Conservation (phyloP, 345 rosid genomes). For the Camelina laxa region DNA sequence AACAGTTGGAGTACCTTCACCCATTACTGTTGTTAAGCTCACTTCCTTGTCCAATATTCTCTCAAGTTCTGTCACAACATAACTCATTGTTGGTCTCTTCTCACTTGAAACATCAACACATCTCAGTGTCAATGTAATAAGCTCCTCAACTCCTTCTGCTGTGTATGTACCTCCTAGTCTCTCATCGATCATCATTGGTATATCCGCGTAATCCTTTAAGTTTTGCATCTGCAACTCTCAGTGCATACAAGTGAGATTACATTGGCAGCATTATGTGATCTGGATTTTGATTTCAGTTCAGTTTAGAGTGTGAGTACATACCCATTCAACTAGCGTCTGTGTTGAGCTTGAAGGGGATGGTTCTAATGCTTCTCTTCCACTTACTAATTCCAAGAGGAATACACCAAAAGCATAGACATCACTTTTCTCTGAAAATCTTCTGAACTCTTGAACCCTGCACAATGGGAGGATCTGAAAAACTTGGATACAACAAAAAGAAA, state of each 20-base stretch:
- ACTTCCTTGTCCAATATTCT: conserved; percentile 76
- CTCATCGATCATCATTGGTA: conserved; percentile 63
- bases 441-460: conserved; percentile 82
- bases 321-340: conserved; percentile 80
- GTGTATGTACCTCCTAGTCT: conserved; percentile 78
- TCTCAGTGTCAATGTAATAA: conserved; percentile 57
- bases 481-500: background rate
- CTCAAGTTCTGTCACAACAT: conserved; percentile 77
- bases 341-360: conserved; percentile 58
- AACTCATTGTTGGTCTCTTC: conserved; percentile 75
- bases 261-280: background rate
- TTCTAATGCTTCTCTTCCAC: conserved; percentile 75
- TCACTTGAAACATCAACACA: conserved; percentile 81
- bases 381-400: conserved; percentile 82
- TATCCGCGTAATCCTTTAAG: conserved; percentile 52
- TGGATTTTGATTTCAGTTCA: background rate
- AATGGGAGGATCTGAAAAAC: conserved; percentile 1
- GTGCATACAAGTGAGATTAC: conserved; percentile 25
- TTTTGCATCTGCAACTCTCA: conserved; percentile 60
- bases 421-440: conserved; percentile 86
- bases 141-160: conserved; percentile 78
- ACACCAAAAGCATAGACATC: conserved; percentile 92
- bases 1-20: conserved; percentile 82
- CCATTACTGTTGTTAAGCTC: conserved; percentile 82
- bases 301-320: conserved; percentile 44